Evolutionary conservation across 805 yeast genomes (phyloP).

Genomic region (Candida ulmi): DNA sequence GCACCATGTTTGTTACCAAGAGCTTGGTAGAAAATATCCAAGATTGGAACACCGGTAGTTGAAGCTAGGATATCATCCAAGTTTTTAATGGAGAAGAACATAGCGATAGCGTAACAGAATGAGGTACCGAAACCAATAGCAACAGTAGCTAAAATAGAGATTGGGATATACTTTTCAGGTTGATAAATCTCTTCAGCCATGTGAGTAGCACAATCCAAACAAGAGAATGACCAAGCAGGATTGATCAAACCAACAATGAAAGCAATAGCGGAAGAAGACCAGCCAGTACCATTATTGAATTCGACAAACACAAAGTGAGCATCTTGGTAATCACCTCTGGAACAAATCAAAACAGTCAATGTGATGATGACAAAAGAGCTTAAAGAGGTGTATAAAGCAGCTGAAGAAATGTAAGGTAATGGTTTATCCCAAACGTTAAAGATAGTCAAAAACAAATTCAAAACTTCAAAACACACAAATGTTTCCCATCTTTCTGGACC

Average conservation of each 20-base stretch:
- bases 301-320: constrained; percentile 47
- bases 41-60: constrained; percentile 51
- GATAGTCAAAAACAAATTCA: constrained; percentile 35
- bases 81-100: constrained; percentile 53
- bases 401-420: constrained; percentile 41
- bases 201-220: constrained; percentile 65
- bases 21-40: constrained; percentile 58
- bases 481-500: constrained; percentile 45
- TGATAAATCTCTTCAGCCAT: constrained; percentile 58
- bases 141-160: constrained; percentile 54
- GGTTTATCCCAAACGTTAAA: constrained; percentile 45
- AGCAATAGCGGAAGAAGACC: constrained; percentile 51
- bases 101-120: constrained; percentile 41
- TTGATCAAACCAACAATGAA: constrained; percentile 59
- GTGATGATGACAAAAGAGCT: constrained; percentile 46
- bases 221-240: constrained; percentile 62
- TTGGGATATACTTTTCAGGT: constrained; percentile 52
- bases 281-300: constrained; percentile 53
- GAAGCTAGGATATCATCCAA: constrained; percentile 41
- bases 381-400: constrained; percentile 45
- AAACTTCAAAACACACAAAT: constrained; percentile 40
- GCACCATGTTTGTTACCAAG: constrained; percentile 48
- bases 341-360: constrained; percentile 43
- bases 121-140: constrained; percentile 58
- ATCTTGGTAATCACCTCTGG: constrained; percentile 44